phyloP scores from a whole-genome alignment of 1,284 basidiomycete species.

The Takashimella tepidaria region DNA sequence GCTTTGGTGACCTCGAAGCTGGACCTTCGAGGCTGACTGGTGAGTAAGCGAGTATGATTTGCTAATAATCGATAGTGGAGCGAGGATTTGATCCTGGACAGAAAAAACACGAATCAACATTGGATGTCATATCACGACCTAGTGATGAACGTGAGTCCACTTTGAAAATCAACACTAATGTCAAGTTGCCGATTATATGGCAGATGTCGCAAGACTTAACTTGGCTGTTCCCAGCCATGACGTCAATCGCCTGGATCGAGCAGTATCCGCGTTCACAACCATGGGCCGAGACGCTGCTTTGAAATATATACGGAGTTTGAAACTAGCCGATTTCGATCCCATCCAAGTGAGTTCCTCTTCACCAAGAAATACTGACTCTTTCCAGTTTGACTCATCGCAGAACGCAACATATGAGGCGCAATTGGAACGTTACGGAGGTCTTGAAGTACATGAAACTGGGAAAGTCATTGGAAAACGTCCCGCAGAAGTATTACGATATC shows the following conservation, averaged over 20 bases:
- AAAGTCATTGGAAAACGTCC: slow-evolving; percentile 36
- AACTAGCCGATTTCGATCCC: slow-evolving; percentile 27
- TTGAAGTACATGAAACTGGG: slow-evolving; percentile 40
- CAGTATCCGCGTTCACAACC: slow-evolving; percentile 23
- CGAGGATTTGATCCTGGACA: slow-evolving; percentile 36
- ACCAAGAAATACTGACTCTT: not conserved
- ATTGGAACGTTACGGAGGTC: slow-evolving; percentile 40
- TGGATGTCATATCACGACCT: slow-evolving; percentile 28
- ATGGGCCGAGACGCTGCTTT: slow-evolving; percentile 29
- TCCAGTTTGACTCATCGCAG: slow-evolving; percentile 13
- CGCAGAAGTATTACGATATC: slow-evolving; percentile 43
- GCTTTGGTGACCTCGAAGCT: slow-evolving; percentile 15
- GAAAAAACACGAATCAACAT: slow-evolving; percentile 33
- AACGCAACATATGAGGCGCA: slow-evolving; percentile 33
- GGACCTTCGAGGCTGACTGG: slow-evolving; percentile 29
- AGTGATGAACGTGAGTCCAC: slow-evolving; percentile 31
- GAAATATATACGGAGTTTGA: slow-evolving; percentile 22
- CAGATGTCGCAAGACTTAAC: slow-evolving; percentile 20
- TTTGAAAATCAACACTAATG: not conserved
- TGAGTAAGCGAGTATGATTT: slow-evolving; percentile 12
- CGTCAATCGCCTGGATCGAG: slow-evolving; percentile 32
- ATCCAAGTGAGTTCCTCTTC: slow-evolving; percentile 24
- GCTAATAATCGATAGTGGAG: slow-evolving; percentile 19
- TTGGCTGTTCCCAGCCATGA: slow-evolving; percentile 38
- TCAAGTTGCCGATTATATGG: slow-evolving; percentile 36